Evolutionary conservation across 2,329 filamentous ascomycete species (phyloP).

Genomic region (Anisogramma anomala): DNA sequence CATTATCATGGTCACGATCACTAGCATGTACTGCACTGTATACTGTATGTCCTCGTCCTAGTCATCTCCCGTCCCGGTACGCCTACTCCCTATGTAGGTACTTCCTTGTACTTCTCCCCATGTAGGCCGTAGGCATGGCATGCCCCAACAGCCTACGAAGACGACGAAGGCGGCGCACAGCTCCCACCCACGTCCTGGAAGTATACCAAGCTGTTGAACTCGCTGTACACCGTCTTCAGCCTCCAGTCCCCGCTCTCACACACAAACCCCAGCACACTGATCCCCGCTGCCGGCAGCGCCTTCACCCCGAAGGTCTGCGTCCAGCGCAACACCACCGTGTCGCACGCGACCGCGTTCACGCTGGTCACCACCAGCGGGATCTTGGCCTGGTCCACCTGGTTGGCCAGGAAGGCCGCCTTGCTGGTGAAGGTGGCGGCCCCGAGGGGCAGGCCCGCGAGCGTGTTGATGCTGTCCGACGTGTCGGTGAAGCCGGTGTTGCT

Average conservation of each 20-base stretch:
- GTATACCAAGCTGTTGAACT: conserved; percentile 25
- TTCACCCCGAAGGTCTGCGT: conserved; percentile 19
- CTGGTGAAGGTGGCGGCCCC: conserved; percentile 23
- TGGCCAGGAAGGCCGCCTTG: conserved; percentile 22
- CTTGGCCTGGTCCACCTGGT: conserved; percentile 18
- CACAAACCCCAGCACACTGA: conserved; percentile 20
- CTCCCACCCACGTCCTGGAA: conserved; percentile 18
- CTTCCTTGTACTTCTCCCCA: no score
- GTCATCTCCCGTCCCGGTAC: no score
- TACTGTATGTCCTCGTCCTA: no score
- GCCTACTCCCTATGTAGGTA: no score
- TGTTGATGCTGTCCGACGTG: conserved; percentile 25
- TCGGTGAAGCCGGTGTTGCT: conserved; percentile 21
- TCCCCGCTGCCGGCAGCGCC: conserved; percentile 19
- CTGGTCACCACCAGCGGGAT: conserved; percentile 20
- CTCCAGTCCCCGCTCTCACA: conserved; percentile 19
- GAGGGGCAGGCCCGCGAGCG: conserved; percentile 19
- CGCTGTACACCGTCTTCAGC: conserved; percentile 22
- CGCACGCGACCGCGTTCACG: conserved; percentile 20
- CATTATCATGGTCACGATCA: no score
- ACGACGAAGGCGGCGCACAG: neutral
- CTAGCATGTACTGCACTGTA: no score
- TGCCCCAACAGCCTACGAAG: neutral
- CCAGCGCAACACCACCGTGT: conserved; percentile 24
- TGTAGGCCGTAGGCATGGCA: no score